Base-by-base conservation (phyloP, 2,329 filamentous ascomycete genomes). In the Ophiocordyceps australis region DNA sequence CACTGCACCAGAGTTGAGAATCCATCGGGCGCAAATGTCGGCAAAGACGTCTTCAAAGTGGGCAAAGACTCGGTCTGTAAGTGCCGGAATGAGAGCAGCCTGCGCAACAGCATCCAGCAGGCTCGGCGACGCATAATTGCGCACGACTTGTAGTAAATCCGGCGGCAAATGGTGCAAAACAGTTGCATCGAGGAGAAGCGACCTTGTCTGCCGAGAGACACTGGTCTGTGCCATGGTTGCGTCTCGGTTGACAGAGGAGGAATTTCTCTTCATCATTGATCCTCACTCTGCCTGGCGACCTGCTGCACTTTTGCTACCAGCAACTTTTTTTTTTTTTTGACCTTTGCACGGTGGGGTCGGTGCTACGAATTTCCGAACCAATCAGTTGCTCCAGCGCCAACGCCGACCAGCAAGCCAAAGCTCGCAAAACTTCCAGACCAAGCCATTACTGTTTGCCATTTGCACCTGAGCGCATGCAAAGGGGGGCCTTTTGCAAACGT, bases 11-110 rank as follows among this genome's bases (percentile, higher is more conserved):
- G 54, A 39, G 44, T 55, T 47, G 40, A 60, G 57, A 23, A 77
- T 57, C 82, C 82, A 92, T 56, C 77, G 62, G 33, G 82, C 77
- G 49, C 77, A 81, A 25, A 91, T 59, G 49, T 94, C 85, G 38
- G 81, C 69, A 40, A 89, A 80, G 21, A 85, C 54, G 33, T 64
- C 57, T 45, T 79, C 72, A 48, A 85, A 83, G 41, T 77, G 65
- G 35, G 66, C 57, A 42, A 89, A 83, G 43, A 93, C 57, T 29
- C 59, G 58, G 42, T 81, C 70, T 40, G 81, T 86, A 47, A 71
- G 64, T 51, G 59, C 56, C 38, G 78, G 62, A 39, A 70, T 61
- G 42, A 92, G 65, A 30, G 80, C 71, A 31, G 72, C 66, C 39
- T 63, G 56, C 38, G 79, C 66, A 41, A 91, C 57, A 38, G 68